phyloP scores from a whole-genome alignment of 345 rosid genomes.

The Rhodamnia argentea region DNA sequence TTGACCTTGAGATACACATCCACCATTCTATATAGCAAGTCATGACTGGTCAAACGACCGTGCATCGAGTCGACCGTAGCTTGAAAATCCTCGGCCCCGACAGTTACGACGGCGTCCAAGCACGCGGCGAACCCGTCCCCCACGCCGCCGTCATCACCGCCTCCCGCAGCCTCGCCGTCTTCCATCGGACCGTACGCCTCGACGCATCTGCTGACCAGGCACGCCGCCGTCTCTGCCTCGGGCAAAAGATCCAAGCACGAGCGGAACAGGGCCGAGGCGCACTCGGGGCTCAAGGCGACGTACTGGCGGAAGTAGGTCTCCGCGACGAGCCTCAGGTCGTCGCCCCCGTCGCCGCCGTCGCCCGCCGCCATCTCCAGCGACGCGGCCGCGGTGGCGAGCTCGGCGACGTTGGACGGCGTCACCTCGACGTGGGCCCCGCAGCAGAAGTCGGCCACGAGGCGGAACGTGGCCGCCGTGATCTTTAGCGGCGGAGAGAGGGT shows the following conservation, averaged over 20 bases:
- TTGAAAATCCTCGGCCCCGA: slow-evolving; percentile 38
- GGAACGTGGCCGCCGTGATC: slow-evolving; percentile 60
- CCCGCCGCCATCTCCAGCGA: slow-evolving; percentile 47
- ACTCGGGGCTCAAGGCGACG: slow-evolving; percentile 26
- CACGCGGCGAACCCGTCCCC: slow-evolving; percentile 21
- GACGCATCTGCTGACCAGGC: slow-evolving; percentile 43
- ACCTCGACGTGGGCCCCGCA: slow-evolving; percentile 40
- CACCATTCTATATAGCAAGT: slow-evolving; percentile 52
- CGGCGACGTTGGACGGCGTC: slow-evolving; percentile 67
- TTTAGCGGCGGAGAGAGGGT: slow-evolving; percentile 71
- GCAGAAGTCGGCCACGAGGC: slow-evolving; percentile 48
- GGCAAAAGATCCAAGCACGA: slow-evolving; percentile 56
- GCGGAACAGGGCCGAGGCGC: slow-evolving; percentile 39
- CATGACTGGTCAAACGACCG: slow-evolving; percentile 43
- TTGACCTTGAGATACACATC: slow-evolving; percentile 67
- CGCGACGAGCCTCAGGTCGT: slow-evolving; percentile 37
- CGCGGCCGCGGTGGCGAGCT: slow-evolving; percentile 59
- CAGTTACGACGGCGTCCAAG: slow-evolving; percentile 34
- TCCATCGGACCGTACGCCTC: slow-evolving; percentile 25
- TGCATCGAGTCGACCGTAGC: slow-evolving; percentile 44
- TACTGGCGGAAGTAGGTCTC: slow-evolving; percentile 56
- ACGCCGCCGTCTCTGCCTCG: slow-evolving; percentile 64
- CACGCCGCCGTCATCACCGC: slow-evolving; percentile 25
- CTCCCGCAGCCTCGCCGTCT: slow-evolving; percentile 10
- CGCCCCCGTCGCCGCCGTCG: slow-evolving; percentile 13